Base-by-base conservation (phyloP, 1,284 basidiomycete genomes). In the Ustilago esculenta region DNA sequence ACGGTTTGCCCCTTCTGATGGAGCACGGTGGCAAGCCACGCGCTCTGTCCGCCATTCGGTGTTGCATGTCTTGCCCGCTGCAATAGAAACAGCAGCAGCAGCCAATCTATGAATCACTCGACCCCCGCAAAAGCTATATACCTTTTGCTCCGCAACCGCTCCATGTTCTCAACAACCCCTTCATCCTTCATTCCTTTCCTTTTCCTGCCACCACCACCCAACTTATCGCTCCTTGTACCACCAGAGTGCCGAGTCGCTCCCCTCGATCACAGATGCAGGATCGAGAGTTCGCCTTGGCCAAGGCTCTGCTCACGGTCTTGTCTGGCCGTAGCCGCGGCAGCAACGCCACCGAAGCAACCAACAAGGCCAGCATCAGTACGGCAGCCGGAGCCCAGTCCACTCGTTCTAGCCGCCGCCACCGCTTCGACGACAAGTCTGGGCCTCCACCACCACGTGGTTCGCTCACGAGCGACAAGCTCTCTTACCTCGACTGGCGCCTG, bases 401-500 rank as follows among this genome's bases (percentile, higher is more conserved):
- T 20, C 42, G 47, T 4, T 7, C 53, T 15, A n/a, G 20, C 12
- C 65, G 58, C 18, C 65, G 46, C 25, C 33, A 56, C 29, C 50
- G 49, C 15, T 68, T 68, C 47, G 65, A 68, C 43, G 65, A 68
- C 47, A 68, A 68, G 55, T 50, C 58, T 2, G 68, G 68, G 1
- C 63, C 63, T 6, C 45, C 63, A 10, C 58, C 68, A 23, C 68
- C 68, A 20, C 53, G 63, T 20, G 68, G 68, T 20, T 63, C 68
- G 20, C 51, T 72, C 33, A 72, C 61, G 12, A 15, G 14, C 35
- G 68, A 72, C 3, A 72, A 72, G 63, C 68, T 72, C 18, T 44
- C 58, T 14, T 72, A 72, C 52, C 68, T 72, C 44, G 68, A 72
- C 33, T 72, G 68, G 68, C 58, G 68, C 20, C 48, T 72, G 29